Percentiles rank a stretch among this genome's conserved stretches.
Conservation (phyloP, 768 basidiomycete genomes). For the Atractiella rhizophila region DNA sequence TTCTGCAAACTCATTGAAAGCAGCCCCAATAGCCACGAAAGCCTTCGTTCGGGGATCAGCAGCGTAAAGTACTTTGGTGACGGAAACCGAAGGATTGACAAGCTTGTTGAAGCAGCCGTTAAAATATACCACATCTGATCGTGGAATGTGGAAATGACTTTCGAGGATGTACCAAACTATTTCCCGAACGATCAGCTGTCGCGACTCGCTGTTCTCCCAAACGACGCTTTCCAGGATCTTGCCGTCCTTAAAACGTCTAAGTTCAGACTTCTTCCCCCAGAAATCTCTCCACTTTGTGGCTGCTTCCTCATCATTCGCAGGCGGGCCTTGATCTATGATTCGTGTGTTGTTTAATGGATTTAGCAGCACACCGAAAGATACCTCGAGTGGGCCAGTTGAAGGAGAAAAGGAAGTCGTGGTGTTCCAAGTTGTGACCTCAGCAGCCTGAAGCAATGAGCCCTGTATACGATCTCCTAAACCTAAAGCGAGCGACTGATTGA, state of each 20-base stretch:
- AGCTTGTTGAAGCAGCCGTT: constrained; percentile 20
- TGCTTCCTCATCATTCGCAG: constrained; percentile 34
- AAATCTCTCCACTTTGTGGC: constrained; percentile 43
- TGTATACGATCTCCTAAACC: constrained; percentile 52
- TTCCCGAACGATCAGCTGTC: constrained; percentile 45
- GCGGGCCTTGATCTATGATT: constrained; percentile 76
- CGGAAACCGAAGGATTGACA: constrained; percentile 19
- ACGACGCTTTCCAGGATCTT: constrained; percentile 81
- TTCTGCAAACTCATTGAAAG: constrained; percentile 56
- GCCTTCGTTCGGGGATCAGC: constrained; percentile 21
- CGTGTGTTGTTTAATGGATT: constrained; percentile 47
- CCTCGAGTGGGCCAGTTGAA: constrained; percentile 22
- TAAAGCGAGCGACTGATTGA: constrained; percentile 24
- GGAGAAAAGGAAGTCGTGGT: constrained; percentile 8
- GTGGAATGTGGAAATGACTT: constrained; percentile 43
- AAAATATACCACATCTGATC: constrained; percentile 24
- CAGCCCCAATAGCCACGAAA: constrained; percentile 33
- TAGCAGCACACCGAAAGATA: constrained; percentile 53
- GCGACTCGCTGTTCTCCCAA: constrained; percentile 50
- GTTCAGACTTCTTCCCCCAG: constrained; percentile 79
- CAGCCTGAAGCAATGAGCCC: constrained; percentile 32
- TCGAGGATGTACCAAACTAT: constrained; percentile 49
- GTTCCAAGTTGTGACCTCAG: background rate
- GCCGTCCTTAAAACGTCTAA: constrained; percentile 88
- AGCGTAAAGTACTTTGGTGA: constrained; percentile 20